Conservation (phyloP, 148 eudicot species). For the Spergularia marina region DNA sequence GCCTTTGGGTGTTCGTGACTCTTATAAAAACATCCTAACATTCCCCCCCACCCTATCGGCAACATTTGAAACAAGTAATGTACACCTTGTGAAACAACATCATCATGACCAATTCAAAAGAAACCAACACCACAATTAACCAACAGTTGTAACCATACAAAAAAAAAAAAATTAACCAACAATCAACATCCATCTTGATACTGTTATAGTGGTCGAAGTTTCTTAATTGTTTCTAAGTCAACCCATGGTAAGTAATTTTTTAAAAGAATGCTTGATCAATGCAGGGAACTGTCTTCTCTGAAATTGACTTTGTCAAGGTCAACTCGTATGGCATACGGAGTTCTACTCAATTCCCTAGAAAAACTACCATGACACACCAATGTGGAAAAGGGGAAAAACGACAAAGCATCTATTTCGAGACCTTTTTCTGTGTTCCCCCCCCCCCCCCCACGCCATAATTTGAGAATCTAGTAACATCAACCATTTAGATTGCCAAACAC, state of each 20-base stretch:
- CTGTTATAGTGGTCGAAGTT: not conserved
- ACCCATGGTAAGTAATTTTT: not conserved
- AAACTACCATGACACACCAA: not conserved
- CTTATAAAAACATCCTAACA: too few relatives aligned
- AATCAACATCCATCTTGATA: not conserved
- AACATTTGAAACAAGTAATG: too few relatives aligned
- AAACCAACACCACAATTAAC: not conserved
- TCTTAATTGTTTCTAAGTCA: slow-evolving; percentile 1
- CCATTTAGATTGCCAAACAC: too few relatives aligned
- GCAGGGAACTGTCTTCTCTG: not conserved
- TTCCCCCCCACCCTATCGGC: too few relatives aligned
- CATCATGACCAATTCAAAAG: not conserved
- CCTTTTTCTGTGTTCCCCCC: too few relatives aligned
- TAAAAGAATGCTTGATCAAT: not conserved
- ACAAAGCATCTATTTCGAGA: too few relatives aligned
- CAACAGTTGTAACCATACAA: too few relatives aligned
- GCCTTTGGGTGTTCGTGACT: not conserved
- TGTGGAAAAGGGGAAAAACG: too few relatives aligned
- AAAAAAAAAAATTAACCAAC: not conserved
- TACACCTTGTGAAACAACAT: not conserved
- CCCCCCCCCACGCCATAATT: too few relatives aligned
- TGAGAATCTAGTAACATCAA: too few relatives aligned
- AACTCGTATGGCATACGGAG: not conserved
- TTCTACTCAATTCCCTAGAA: not conserved
- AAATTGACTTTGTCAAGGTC: slow-evolving; percentile 10